Percentiles rank a stretch among this genome's conserved stretches.
Conservation (phyloP, 2,329 filamentous ascomycete species). For the Aspergillus fischeri region DNA sequence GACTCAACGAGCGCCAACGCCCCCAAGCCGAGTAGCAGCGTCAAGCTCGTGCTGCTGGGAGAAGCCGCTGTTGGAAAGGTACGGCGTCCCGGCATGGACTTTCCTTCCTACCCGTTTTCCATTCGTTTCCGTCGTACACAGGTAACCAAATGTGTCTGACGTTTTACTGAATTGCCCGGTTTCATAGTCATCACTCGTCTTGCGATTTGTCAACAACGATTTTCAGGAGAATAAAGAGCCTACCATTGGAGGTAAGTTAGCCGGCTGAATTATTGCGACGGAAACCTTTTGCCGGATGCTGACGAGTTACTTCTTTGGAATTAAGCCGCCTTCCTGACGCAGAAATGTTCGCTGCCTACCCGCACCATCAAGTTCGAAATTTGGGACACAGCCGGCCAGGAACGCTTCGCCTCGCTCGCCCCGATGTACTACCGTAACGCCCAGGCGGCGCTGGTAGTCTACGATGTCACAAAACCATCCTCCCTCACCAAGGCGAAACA, state of each 20-base stretch:
- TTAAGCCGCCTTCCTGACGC: constrained; percentile 90
- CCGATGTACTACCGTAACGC: constrained; percentile 99
- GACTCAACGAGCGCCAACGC: constrained; percentile 62
- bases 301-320: constrained; percentile 9
- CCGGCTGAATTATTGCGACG: background rate
- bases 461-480: constrained; percentile 95
- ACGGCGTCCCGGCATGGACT: constrained; percentile 22
- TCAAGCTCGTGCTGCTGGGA: constrained; percentile 96
- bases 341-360: constrained; percentile 94
- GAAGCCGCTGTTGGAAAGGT: constrained; percentile 99
- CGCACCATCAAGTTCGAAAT: constrained; percentile 79
- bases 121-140: constrained; percentile 12
- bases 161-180: constrained; percentile 6
- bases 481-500: constrained; percentile 96
- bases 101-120: constrained; percentile 1
- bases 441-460: constrained; percentile 94
- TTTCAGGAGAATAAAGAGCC: constrained; percentile 99
- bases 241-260: constrained; percentile 79
- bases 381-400: constrained; percentile 97
- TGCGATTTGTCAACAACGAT: constrained; percentile 99
- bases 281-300: background rate
- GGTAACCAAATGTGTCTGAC: constrained; percentile 17
- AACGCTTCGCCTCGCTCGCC: constrained; percentile 91
- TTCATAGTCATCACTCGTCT: constrained; percentile 82
- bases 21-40: constrained; percentile 97